Evolutionary conservation across 108 stramenopile species (phyloP).

Genomic region (Fistulifera solaris): DNA sequence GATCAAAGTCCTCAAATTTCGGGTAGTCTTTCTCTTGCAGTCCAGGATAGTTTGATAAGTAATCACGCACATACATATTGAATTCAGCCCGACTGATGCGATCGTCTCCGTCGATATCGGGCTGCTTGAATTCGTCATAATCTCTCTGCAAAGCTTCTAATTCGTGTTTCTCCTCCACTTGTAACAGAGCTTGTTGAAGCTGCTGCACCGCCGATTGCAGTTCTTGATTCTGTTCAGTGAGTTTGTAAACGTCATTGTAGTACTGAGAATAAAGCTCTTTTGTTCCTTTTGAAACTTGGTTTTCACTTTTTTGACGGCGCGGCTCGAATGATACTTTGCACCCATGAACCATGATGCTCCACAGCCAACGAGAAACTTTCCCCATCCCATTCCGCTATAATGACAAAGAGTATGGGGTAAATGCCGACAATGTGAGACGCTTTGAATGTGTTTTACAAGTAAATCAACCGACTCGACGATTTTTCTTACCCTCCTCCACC

Average conservation of each 20-base stretch:
- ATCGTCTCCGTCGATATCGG: constrained; percentile 93
- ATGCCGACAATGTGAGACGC: neutral
- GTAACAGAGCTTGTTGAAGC: constrained; percentile 36
- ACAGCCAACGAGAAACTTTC: constrained; percentile 37
- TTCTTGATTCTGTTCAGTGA: constrained; percentile 66
- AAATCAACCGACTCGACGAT: too few relatives aligned
- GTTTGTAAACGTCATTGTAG: constrained; percentile 90
- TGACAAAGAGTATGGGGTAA: constrained; percentile 2
- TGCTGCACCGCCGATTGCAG: constrained; percentile 43
- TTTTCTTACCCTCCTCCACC: constrained; percentile 11
- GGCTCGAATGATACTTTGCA: constrained; percentile 58
- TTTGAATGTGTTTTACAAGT: too few relatives aligned
- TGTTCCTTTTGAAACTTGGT: constrained; percentile 71
- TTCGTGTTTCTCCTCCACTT: constrained; percentile 64
- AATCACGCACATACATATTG: constrained; percentile 91
- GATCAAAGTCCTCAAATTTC: constrained; percentile 94
- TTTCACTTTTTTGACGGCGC: constrained; percentile 59
- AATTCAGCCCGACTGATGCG: constrained; percentile 89
- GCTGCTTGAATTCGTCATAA: constrained; percentile 97
- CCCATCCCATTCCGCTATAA: constrained; percentile 27
- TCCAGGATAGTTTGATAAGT: constrained; percentile 87
- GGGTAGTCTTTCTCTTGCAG: constrained; percentile 88
- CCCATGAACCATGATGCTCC: constrained; percentile 56
- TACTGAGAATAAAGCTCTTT: constrained; percentile 83
- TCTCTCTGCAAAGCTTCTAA: constrained; percentile 83